These are phyloP conservation scores for Leccinum boreale DNA, from an alignment of 768 basidiomycete genomes.

Conservation along the genomic window DNA sequence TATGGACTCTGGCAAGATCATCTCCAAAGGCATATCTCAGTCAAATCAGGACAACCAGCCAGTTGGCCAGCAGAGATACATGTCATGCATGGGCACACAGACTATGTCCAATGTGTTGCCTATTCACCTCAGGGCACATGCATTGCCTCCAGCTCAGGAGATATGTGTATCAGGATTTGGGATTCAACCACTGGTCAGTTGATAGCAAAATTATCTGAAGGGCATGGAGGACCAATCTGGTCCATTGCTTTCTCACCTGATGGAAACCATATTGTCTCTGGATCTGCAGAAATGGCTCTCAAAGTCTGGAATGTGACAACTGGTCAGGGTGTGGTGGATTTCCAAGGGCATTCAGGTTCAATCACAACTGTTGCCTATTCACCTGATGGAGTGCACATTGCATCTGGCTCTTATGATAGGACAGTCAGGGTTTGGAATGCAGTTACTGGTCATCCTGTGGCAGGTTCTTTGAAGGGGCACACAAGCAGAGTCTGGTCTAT, in stretches of 20 bases:
- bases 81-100: neutral
- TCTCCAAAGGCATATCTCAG: neutral
- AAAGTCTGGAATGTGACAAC: neutral
- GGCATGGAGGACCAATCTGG: neutral
- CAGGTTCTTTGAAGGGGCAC: neutral
- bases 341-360: neutral
- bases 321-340: neutral
- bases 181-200: neutral
- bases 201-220: neutral
- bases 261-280: neutral
- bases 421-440: neutral
- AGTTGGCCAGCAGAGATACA: neutral
- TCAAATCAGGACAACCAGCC: neutral
- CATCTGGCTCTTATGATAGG: neutral
- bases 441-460: neutral
- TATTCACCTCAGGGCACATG: neutral
- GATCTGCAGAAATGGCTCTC: neutral
- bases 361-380: neutral
- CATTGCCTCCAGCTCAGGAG: neutral
- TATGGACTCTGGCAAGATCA: neutral
- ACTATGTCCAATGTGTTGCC: neutral
- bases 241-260: neutral
- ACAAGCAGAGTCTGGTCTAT: neutral
- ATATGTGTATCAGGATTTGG: neutral
- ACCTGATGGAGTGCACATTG: neutral